Base-by-base conservation (phyloP, 148 eudicot genomes). In the Fallopia convolvulus region DNA sequence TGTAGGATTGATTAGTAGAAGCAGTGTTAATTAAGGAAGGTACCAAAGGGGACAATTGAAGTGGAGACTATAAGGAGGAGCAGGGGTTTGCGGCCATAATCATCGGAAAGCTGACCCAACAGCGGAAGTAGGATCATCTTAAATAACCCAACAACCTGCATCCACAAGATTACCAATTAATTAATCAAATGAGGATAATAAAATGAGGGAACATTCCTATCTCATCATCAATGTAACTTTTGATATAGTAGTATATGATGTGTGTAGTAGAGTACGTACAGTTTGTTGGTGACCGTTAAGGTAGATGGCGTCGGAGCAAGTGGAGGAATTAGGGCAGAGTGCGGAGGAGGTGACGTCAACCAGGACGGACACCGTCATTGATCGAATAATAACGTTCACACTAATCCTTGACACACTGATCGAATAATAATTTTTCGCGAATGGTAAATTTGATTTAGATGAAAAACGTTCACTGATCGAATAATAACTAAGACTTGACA, bases 101-200 rank as follows among this genome's bases (percentile, higher is more conserved):
- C 98, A 83, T 93, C 98, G 26, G 98, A 80, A 79, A 93, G 93
- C 82, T 93, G 98, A 50, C 98, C 98, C 78, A 93, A 81, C 63
- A 93, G 75, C 52, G 98, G 98, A 81, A 93, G 90, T 68, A 91
- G 84, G 71, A 93, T 84, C 98, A 93, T 93, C 86, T 93, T 89
- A 79, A 91, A 93, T 49, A 93, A 79, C 58, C 98, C 98, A 56
- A 91, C 93, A 23, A 93, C 85, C 98, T 93, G 80, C 61, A 42
- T 14, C 49, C 26, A 13, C 1, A 6, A 52, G 1, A 44, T 44
- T 8, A 44, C 8, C 8, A 8, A 8, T 8, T 42, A 42, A 42
- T 44, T 44, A 44, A 44, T 4, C 39, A 36, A 36, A 36, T 36
- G 4, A 36, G 4, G 39, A 36, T 36, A 2, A 36, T 36, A 36